These are phyloP conservation scores for Tolypocladium inflatum DNA, from an alignment of 2,329 filamentous ascomycete species.

Conservation along the genomic window DNA sequence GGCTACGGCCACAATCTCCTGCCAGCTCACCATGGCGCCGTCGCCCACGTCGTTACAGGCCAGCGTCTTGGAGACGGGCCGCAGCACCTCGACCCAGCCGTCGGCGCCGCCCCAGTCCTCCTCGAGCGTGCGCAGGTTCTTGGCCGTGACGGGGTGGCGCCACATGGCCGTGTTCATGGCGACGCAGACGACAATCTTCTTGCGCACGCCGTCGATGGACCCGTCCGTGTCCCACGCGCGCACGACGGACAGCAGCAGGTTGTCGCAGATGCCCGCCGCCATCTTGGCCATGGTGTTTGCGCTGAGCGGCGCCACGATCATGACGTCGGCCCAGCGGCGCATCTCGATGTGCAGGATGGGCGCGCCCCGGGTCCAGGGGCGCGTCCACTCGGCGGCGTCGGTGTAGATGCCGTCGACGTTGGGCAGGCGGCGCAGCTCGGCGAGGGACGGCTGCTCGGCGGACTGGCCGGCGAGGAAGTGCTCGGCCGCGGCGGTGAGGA, in stretches of 20 bases:
- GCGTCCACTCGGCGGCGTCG: constrained; percentile 78
- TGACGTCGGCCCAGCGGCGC: constrained; percentile 65
- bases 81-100: constrained; percentile 54
- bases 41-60: constrained; percentile 79
- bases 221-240: constrained; percentile 82
- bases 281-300: constrained; percentile 86
- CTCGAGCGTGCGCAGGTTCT: constrained; percentile 59
- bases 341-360: constrained; percentile 86
- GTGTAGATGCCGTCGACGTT: constrained; percentile 74
- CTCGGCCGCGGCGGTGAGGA: constrained; percentile 65
- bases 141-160: constrained; percentile 69
- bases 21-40: constrained; percentile 79
- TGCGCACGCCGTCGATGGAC: constrained; percentile 38
- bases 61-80: constrained; percentile 64
- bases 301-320: constrained; percentile 71
- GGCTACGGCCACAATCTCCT: constrained; percentile 58
- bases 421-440: constrained; percentile 46
- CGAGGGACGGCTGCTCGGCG: constrained; percentile 63
- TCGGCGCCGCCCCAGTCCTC: constrained; percentile 59
- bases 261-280: constrained; percentile 66
- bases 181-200: constrained; percentile 66
- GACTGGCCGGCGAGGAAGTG: constrained; percentile 72
- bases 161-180: constrained; percentile 93
- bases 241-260: constrained; percentile 63
- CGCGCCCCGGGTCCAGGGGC: constrained; percentile 69